phyloP scores from a whole-genome alignment of 2,329 filamentous ascomycete genomes.

The Stylonectria norvegica region DNA sequence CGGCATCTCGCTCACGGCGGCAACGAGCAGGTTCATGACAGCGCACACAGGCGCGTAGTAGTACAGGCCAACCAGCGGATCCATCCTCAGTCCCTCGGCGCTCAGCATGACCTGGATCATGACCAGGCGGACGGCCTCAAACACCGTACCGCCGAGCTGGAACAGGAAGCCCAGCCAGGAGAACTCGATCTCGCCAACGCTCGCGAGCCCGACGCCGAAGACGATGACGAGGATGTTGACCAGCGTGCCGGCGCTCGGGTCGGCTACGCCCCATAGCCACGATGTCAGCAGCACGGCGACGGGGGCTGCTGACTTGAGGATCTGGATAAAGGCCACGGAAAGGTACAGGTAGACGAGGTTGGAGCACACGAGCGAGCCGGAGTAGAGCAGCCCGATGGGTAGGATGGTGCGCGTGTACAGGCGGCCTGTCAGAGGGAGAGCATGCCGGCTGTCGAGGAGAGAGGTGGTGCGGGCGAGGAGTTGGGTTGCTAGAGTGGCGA shows the following conservation, averaged over 20 bases:
- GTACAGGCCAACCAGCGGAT: constrained; percentile 82
- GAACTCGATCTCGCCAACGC: constrained; percentile 65
- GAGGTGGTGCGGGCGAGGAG: constrained; percentile 61
- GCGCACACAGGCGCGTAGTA: constrained; percentile 87
- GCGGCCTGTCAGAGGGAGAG: constrained; percentile 57
- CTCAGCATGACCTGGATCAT: constrained; percentile 83
- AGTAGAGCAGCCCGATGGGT: constrained; percentile 65
- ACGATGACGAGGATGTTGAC: constrained; percentile 52
- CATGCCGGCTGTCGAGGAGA: constrained; percentile 60
- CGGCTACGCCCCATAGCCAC: constrained; percentile 56
- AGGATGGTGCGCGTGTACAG: constrained; percentile 62
- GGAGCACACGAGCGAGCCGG: constrained; percentile 61
- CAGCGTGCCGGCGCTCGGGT: constrained; percentile 43
- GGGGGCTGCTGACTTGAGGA: constrained; percentile 66
- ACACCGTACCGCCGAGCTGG: constrained; percentile 72
- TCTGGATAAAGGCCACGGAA: constrained; percentile 66
- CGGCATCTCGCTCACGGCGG: constrained; percentile 65
- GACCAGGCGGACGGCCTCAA: constrained; percentile 77
- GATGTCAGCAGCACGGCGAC: constrained; percentile 63
- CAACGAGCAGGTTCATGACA: constrained; percentile 71
- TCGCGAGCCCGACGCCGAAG: constrained; percentile 50
- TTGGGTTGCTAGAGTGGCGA: constrained; percentile 64
- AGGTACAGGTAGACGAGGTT: constrained; percentile 67
- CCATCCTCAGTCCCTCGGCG: constrained; percentile 77
- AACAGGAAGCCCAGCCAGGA: constrained; percentile 62